Evolutionary conservation across 345 rosid species (phyloP), one percentile per base, ranked within the genome.

Genomic region (Linum usitatissimum): DNA sequence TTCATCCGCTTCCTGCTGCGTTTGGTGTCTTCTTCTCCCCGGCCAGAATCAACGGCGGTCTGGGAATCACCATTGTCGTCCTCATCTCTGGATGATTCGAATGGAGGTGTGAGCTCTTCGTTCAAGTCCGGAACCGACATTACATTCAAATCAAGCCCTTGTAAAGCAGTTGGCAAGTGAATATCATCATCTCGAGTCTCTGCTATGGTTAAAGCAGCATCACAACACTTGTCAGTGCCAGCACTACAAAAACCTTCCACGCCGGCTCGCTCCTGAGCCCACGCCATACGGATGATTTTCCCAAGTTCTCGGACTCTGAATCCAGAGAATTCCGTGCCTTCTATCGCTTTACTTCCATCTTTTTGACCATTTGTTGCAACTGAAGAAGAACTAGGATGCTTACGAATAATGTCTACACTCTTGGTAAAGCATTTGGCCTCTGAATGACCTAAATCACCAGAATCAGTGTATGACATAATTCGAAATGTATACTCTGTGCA

Each of bases 61-160:
- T 34, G 51, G 15, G 85, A 81, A 10, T 10, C 14, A 59, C 78
- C 91, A 31, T 86, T 93, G 42, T 78, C 79, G 72, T 90, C 94
- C 81, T 90, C 95, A 76, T 90, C 96, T 59, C 92, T 74, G 28
- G 95, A 88, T 63, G 84, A 90, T 53, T 88, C 96, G 57, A 70
- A 81, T 38, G 86, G 90, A 68, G 86, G 96, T 65, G 92, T 82
- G 63, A 85, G 75, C 65, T 90, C 98, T 73, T 84, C 99, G 39
- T 94, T 94, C 75, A 94, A 66, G 72, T 90, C 97, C 38, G 97
- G 99, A 64, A 94, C 87, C 3, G 87, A 90, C 62, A 80, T 85
- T 66, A 82, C 77, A 74, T 93, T 90, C 53, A 93, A 80, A 70
- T 93, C 97, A 34, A 90, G 83, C 56, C 75, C 92, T 57, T 67